Conservation (phyloP, 208 protist species). For the Tritrichomonas foetus region DNA sequence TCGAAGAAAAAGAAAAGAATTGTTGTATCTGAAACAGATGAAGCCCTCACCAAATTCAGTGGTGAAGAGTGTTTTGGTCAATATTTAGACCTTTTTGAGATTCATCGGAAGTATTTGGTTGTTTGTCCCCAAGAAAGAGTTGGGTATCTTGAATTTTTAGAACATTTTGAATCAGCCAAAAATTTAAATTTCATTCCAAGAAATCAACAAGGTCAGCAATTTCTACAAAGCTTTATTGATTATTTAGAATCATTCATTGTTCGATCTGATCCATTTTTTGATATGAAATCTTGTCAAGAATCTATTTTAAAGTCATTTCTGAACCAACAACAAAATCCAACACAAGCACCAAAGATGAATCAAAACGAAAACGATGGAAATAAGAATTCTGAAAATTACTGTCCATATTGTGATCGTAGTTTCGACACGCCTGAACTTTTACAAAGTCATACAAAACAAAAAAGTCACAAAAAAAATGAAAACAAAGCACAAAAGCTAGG, state of each 20-base stretch:
- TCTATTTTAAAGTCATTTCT: not conserved
- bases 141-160: not conserved
- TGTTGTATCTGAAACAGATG: not conserved
- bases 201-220: not conserved
- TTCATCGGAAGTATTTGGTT: slow-evolving; percentile 37
- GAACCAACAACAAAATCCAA: not conserved
- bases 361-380: not conserved
- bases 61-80: slow-evolving; percentile 55
- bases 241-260: not conserved
- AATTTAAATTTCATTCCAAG: not conserved
- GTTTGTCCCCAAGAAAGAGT: too few relatives aligned
- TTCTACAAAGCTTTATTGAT: not conserved
- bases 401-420: not conserved
- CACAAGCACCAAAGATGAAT: not conserved
- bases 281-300: not conserved
- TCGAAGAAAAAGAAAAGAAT: not conserved
- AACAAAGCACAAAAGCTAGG: not conserved
- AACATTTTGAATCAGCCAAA: not conserved
- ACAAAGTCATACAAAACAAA: not conserved
- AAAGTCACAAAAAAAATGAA: not conserved
- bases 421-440: not conserved
- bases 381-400: not conserved
- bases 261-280: not conserved
- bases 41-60: slow-evolving; percentile 50
- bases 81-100: slow-evolving; percentile 50